Evolutionary conservation across 2,329 filamentous ascomycete species (phyloP).

Genomic region (Malbranchea zuffiana): DNA sequence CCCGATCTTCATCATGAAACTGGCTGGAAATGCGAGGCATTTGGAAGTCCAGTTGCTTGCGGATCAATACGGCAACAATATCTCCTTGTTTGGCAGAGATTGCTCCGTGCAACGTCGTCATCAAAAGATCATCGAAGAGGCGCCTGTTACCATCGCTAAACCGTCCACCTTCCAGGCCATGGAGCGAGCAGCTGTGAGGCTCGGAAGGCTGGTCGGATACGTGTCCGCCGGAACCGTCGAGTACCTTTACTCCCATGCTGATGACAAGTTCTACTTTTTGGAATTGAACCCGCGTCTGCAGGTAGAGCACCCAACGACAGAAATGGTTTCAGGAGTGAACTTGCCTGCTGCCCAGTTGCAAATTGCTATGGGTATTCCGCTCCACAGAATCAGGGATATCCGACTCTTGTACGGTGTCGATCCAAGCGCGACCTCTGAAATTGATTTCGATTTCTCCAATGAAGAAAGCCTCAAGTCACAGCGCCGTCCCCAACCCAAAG

Average conservation of each 20-base stretch:
- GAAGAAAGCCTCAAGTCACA: constrained; percentile 74
- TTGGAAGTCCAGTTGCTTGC: constrained; percentile 94
- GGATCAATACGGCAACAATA: constrained; percentile 99
- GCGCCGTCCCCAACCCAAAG: constrained; percentile 82
- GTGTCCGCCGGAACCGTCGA: constrained; percentile 98
- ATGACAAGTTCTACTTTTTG: constrained; percentile 99
- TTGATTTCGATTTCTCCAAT: constrained; percentile 93
- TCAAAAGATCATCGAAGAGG: constrained; percentile 99
- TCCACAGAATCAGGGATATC: constrained; percentile 93
- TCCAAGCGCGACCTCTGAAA: constrained; percentile 71
- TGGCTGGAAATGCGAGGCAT: constrained; percentile 91
- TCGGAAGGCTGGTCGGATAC: constrained; percentile 90
- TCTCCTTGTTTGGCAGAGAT: constrained; percentile 95
- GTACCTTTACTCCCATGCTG: constrained; percentile 94
- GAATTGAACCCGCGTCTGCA: constrained; percentile 98
- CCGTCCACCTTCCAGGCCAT: constrained; percentile 81
- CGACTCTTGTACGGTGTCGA: constrained; percentile 92
- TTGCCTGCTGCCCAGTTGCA: constrained; percentile 94
- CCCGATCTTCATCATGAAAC: constrained; percentile 99
- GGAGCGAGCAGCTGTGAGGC: constrained; percentile 90
- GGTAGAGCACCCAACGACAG: constrained; percentile 97
- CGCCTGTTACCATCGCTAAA: constrained; percentile 92
- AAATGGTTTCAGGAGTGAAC: constrained; percentile 98
- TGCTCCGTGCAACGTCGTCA: constrained; percentile 97
- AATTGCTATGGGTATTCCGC: constrained; percentile 94